A percentile compares a stretch with the other conserved stretches of the same genome.
phyloP scores from a whole-genome alignment of 768 basidiomycete species.

The Tylopilus cervinicoccineus region DNA sequence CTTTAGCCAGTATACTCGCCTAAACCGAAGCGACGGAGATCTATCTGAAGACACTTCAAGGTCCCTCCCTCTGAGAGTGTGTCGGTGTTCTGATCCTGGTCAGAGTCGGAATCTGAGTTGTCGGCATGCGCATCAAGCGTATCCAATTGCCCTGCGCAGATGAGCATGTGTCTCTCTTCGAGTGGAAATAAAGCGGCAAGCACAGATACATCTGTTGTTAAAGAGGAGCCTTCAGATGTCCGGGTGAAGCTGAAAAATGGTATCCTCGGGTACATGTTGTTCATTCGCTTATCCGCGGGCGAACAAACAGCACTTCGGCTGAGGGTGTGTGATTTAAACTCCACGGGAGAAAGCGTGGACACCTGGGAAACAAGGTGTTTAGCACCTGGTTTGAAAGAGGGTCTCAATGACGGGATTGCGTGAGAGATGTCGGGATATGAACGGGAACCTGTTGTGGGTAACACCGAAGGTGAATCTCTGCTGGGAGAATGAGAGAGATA shows the following conservation, averaged over 20 bases:
- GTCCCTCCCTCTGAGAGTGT: conserved; percentile 34
- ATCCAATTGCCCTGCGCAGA: conserved; percentile 68
- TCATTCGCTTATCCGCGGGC: conserved; percentile 14
- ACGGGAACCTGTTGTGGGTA: conserved; percentile 36
- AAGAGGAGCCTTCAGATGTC: conserved; percentile 70
- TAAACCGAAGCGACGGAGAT: conserved; percentile 66
- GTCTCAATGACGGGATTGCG: conserved; percentile 24
- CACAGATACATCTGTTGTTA: conserved; percentile 66
- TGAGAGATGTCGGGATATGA: conserved; percentile 42
- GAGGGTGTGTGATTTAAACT: conserved; percentile 9
- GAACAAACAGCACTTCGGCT: conserved; percentile 8
- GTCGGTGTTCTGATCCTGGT: conserved; percentile 36
- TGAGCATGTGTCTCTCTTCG: conserved; percentile 70
- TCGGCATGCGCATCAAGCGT: conserved; percentile 41
- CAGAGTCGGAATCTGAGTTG: conserved; percentile 33
- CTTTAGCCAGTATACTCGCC: conserved; percentile 38
- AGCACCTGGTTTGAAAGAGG: conserved; percentile 34
- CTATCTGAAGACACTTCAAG: conserved; percentile 71
- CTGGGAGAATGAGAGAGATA: conserved; percentile 59
- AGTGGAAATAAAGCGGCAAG: conserved; percentile 69
- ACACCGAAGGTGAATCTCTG: conserved; percentile 33
- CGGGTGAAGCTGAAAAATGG: conserved; percentile 81
- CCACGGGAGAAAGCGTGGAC: conserved; percentile 29
- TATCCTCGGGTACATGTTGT: conserved; percentile 27
- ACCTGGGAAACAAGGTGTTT: conserved; percentile 37